Percentiles rank a stretch among this genome's conserved stretches.
Evolutionary conservation across 768 basidiomycete species (phyloP).

Genomic region (Lentinula guzmanii): DNA sequence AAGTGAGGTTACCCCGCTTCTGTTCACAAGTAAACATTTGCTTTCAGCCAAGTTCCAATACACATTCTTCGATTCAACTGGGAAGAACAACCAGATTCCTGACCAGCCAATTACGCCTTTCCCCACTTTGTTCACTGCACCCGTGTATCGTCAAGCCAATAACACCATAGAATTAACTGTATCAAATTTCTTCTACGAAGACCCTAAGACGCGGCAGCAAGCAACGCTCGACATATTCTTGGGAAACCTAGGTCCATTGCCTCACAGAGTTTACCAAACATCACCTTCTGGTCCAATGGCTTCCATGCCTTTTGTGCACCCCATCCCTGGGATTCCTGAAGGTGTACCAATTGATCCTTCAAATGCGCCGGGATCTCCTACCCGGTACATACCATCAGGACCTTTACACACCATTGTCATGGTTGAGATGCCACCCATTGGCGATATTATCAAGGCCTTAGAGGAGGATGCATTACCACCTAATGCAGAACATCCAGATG

Average conservation of each 20-base stretch:
- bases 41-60: constrained; percentile 84
- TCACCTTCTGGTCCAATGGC: constrained; percentile 65
- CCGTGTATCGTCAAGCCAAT: constrained; percentile 61
- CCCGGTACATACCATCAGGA: constrained; percentile 47
- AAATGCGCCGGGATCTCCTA: constrained; percentile 23
- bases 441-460: constrained; percentile 72
- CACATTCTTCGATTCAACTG: constrained; percentile 89
- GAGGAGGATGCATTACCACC: constrained; percentile 61
- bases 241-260: constrained; percentile 83
- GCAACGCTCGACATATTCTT: constrained; percentile 85
- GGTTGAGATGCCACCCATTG: constrained; percentile 77
- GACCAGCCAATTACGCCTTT: constrained; percentile 84
- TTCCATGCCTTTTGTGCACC: constrained; percentile 46
- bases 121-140: constrained; percentile 79
- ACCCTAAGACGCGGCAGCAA: constrained; percentile 56
- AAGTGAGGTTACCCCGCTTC: constrained; percentile 24
- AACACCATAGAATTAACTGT: constrained; percentile 81
- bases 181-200: constrained; percentile 82
- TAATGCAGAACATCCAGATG: constrained; percentile 26
- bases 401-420: constrained; percentile 76
- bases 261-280: constrained; percentile 71
- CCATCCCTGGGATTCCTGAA: constrained; percentile 32
- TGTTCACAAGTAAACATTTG: constrained; percentile 7
- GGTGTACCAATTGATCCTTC: constrained; percentile 22
- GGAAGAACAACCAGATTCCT: constrained; percentile 71